A percentile compares a stretch with the other conserved stretches of the same genome.
Conservation (phyloP, 1,284 basidiomycete species). For the Pisolithus thermaeus region DNA sequence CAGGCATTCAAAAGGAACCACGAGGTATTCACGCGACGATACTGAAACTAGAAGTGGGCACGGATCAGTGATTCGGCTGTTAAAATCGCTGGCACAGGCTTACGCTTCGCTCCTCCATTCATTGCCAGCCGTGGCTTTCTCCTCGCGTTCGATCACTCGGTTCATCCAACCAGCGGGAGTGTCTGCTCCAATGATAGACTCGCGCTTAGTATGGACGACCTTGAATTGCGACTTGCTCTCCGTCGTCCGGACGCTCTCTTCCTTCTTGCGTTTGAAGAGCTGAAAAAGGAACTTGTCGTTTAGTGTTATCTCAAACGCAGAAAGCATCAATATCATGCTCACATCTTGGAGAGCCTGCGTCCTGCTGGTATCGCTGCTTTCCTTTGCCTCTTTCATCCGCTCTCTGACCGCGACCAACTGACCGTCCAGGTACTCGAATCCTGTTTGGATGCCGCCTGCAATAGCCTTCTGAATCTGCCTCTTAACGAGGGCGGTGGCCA, state of each 20-base stretch:
- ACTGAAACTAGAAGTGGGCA: not conserved
- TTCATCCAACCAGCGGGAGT: constrained; percentile 70
- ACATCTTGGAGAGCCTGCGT: constrained; percentile 68
- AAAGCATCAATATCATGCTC: constrained; percentile 6
- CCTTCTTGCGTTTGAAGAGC: constrained; percentile 56
- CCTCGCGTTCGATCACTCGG: constrained; percentile 54
- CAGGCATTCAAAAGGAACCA: not conserved
- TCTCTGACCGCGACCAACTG: constrained; percentile 81
- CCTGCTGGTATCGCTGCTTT: constrained; percentile 43
- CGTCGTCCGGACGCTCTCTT: constrained; percentile 35
- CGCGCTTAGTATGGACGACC: constrained; percentile 57
- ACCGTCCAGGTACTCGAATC: constrained; percentile 81
- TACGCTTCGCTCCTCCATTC: constrained; percentile 71
- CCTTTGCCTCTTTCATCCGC: constrained; percentile 66
- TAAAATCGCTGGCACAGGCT: constrained; percentile 3
- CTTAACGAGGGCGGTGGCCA: constrained; percentile 83
- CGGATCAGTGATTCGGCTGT: not conserved
- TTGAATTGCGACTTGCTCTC: constrained; percentile 64
- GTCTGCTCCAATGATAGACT: constrained; percentile 62
- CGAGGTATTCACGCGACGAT: not conserved
- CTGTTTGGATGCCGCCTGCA: constrained; percentile 70
- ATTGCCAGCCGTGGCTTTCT: constrained; percentile 40
- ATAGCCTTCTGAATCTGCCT: constrained; percentile 86
- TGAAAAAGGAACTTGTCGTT: too few species aligned
- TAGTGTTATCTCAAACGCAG: not conserved